Evolutionary conservation across 345 rosid species (phyloP).

Genomic region (Camelina hispida): DNA sequence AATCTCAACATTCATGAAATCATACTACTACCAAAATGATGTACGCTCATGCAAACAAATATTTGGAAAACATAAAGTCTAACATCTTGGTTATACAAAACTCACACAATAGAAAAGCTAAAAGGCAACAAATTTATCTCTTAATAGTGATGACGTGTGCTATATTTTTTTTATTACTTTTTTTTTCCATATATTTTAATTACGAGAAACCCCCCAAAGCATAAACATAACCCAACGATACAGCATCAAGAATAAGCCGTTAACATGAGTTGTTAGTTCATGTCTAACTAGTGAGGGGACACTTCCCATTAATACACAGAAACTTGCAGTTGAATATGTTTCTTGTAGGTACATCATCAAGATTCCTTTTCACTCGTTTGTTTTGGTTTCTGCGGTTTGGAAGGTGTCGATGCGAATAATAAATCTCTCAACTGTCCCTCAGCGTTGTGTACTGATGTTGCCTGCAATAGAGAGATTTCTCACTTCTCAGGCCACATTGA

Average conservation of each 20-base stretch:
- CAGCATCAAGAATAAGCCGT: not conserved
- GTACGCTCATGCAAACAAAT: too few species aligned
- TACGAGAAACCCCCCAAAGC: too few species aligned
- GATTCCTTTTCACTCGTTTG: slow-evolving; percentile 58
- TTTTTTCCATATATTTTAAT: too few species aligned
- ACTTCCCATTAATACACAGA: not conserved
- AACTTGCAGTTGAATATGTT: not conserved
- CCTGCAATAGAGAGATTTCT: slow-evolving; percentile 54
- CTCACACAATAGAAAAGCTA: too few species aligned
- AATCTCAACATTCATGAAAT: too few species aligned
- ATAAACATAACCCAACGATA: too few species aligned
- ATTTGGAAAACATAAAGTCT: too few species aligned
- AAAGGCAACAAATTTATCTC: too few species aligned
- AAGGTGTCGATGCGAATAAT: slow-evolving; percentile 56
- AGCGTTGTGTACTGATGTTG: slow-evolving; percentile 70
- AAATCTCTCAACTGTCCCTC: slow-evolving; percentile 77
- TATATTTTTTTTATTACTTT: too few species aligned
- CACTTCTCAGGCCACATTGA: slow-evolving; percentile 1
- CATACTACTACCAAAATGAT: too few species aligned
- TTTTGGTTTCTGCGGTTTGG: slow-evolving; percentile 49
- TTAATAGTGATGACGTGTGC: too few species aligned
- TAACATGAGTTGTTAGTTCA: slow-evolving; percentile 9
- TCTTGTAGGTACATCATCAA: slow-evolving; percentile 18
- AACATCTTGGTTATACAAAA: too few species aligned
- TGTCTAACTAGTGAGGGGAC: slow-evolving; percentile 9